Percentiles rank a stretch among this genome's conserved stretches.
Evolutionary conservation across 768 basidiomycete genomes (phyloP).

Genomic region (Mycena leptocephala): DNA sequence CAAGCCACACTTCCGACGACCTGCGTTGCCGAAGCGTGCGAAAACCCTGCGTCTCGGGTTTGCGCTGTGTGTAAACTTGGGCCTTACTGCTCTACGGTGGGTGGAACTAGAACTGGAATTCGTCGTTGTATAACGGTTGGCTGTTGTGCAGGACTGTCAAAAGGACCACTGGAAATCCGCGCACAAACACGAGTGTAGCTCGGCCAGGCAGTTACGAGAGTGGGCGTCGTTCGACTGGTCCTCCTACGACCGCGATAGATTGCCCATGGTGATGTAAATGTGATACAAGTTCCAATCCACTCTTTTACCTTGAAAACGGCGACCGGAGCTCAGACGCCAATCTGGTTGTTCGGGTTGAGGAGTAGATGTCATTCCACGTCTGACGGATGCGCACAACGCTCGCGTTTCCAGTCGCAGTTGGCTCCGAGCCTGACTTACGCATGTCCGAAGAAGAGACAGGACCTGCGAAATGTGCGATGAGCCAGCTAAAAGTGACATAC

Average conservation of each 20-base stretch:
- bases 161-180: constrained; percentile 8
- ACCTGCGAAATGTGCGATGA: background rate
- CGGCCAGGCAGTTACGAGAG: constrained; percentile 16
- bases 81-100: constrained; percentile 15
- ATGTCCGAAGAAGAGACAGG: constrained; percentile 10
- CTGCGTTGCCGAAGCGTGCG: constrained; percentile 17
- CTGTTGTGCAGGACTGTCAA: constrained; percentile 6
- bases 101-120: constrained; percentile 2
- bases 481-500: constrained; percentile 9
- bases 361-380: constrained; percentile 12
- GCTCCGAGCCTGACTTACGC: constrained; percentile 12
- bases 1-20: constrained; percentile 11
- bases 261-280: constrained; percentile 15
- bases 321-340: constrained; percentile 3
- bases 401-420: constrained; percentile 6
- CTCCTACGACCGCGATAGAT: constrained; percentile 8
- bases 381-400: constrained; percentile 13
- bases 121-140: constrained; percentile 3
- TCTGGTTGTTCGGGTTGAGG: constrained; percentile 14
- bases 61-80: constrained; percentile 11
- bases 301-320: constrained; percentile 14
- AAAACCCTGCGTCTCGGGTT: constrained; percentile 12
- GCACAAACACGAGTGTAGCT: constrained; percentile 12
- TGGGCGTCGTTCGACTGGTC: constrained; percentile 18
- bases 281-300: constrained; percentile 16